Percentiles rank a stretch among this genome's conserved stretches.
Conservation (phyloP, 1,284 basidiomycete species). For the Kalmanozyma brasiliensis region DNA sequence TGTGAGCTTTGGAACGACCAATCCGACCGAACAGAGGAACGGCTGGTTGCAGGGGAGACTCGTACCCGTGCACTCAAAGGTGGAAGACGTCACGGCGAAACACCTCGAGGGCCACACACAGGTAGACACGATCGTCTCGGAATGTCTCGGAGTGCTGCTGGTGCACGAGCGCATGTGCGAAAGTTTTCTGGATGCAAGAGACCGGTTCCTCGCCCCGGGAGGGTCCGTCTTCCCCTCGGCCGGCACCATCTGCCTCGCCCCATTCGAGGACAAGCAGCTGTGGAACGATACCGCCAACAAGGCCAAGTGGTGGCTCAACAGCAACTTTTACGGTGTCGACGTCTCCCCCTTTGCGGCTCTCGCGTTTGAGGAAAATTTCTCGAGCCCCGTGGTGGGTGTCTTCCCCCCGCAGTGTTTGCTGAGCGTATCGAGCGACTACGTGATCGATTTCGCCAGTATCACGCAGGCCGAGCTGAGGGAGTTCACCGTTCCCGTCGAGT, state of each 20-base stretch:
- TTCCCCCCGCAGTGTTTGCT: constrained; percentile 57
- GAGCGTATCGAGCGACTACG: constrained; percentile 50
- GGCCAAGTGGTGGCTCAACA: constrained; percentile 63
- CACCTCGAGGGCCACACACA: constrained; percentile 54
- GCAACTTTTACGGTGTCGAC: constrained; percentile 65
- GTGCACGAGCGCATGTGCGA: constrained; percentile 72
- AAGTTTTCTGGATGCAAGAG: constrained; percentile 70
- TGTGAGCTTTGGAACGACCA: constrained; percentile 17
- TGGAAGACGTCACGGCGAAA: constrained; percentile 59
- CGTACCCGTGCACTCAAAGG: constrained; percentile 54
- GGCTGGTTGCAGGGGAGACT: constrained; percentile 51
- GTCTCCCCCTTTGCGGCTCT: constrained; percentile 54
- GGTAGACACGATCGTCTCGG: constrained; percentile 72
- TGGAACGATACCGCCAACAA: constrained; percentile 71
- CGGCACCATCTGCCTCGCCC: constrained; percentile 70
- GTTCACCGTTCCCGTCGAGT: constrained; percentile 61
- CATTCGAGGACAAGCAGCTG: constrained; percentile 71
- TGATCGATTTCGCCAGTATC: constrained; percentile 60
- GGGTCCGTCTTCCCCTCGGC: constrained; percentile 70
- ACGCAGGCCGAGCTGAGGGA: constrained; percentile 47
- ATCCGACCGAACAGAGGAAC: constrained; percentile 40
- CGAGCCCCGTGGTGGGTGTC: constrained; percentile 60
- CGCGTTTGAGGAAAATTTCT: constrained; percentile 59
- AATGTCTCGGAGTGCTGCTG: constrained; percentile 71
- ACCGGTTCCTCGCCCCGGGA: constrained; percentile 70